Base-by-base conservation (phyloP, 2,329 filamentous ascomycete genomes). In the Ophiostoma perfectum region DNA sequence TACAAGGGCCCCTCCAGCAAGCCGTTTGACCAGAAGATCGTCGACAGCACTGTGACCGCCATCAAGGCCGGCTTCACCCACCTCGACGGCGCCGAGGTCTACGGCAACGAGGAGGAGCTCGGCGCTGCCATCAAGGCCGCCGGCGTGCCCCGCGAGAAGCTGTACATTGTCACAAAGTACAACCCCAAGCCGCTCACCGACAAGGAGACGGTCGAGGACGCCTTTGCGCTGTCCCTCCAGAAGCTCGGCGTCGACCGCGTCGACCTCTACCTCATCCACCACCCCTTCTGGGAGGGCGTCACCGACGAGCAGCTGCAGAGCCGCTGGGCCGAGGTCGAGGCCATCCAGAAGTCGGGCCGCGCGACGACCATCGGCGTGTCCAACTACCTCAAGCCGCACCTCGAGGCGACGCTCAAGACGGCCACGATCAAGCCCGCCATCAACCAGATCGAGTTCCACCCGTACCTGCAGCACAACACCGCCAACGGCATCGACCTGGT, bases 371-470 rank as follows among this genome's bases (percentile, higher is more conserved):
- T 95, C 73, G 91, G 91, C 66, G 88, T 95, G 14, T 91, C 88
- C 74, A 95, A 94, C 80, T 94, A 90, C 75, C 74, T 85, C 44
- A 78, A 82, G 73, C 75, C 78, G 60, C 80, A 90, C 72, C 77
- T 90, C 27, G 83, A 88, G 75, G 74, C 78, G 2, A 75, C 88
- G 58, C 79, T 89, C 2, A 76, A 83, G 75, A 86, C 86, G 5
- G 87, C 88, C 66, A 84, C 83, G 73, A 76, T 90, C 70, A 75
- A 80, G 3, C 91, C 91, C 0, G 87, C 85, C 6, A 84, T 90
- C 71, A 93, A 94, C 80, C 91, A 95, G 81, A 90, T 94, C 75
- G 91, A 94, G 80, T 88, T 86, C 74, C 90, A 95, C 78, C 90
- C 91, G 0, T 91, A 92, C 76, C 81, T 90, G 66, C 88, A 90